A percentile compares a stretch with the other conserved stretches of the same genome.
Evolutionary conservation across 1,284 basidiomycete genomes (phyloP).

Genomic region (Schizophyllum commune): DNA sequence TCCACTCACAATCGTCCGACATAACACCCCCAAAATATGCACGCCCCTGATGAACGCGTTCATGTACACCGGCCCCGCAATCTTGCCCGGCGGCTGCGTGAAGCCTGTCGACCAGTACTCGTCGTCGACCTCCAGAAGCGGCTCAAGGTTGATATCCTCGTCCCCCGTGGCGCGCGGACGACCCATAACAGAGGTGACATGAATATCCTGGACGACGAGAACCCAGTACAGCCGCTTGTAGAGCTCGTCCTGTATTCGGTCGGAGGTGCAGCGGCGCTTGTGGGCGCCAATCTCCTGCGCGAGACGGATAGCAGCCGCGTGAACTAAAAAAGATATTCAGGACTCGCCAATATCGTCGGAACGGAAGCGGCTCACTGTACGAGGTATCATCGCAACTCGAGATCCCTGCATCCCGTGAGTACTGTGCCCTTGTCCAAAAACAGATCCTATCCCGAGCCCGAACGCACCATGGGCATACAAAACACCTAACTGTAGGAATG

Average conservation of each 20-base stretch:
- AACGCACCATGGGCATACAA: neutral
- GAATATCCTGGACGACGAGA: conserved; percentile 23
- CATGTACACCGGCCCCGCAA: conserved; percentile 29
- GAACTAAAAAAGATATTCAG: neutral
- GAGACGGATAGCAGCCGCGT: neutral
- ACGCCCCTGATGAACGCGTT: conserved; percentile 34
- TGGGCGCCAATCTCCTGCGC: neutral
- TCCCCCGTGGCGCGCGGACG: conserved; percentile 30
- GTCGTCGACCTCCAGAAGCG: conserved; percentile 41
- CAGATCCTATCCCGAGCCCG: neutral
- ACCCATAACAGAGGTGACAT: conserved; percentile 37
- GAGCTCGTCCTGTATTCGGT: neutral
- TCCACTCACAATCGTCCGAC: conserved; percentile 33
- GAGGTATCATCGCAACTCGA: neutral
- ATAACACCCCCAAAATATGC: conserved; percentile 34
- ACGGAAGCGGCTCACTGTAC: neutral
- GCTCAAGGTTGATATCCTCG: neutral
- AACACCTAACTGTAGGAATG: neutral
- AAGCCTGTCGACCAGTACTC: conserved; percentile 34
- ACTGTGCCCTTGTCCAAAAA: neutral
- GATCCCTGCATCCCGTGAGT: neutral
- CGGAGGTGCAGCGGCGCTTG: neutral
- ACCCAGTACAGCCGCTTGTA: conserved; percentile 7
- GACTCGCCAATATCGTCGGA: neutral
- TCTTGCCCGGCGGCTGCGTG: conserved; percentile 25